These are phyloP conservation scores for Blastocladiella britannica DNA, from an alignment of 192 early-diverging fungal species.

Conservation along the genomic window DNA sequence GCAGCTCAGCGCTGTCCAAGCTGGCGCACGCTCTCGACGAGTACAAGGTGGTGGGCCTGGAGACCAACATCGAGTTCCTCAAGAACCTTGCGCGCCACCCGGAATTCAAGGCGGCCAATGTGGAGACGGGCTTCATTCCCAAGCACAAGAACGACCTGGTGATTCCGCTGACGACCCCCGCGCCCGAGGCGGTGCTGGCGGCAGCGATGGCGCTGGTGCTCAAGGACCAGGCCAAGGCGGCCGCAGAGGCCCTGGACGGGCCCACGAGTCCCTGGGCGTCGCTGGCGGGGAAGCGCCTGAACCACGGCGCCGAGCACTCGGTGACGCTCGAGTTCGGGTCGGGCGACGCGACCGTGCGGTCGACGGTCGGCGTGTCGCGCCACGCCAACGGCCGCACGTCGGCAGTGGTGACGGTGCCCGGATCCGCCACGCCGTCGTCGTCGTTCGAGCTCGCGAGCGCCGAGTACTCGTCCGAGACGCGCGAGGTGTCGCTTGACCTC, in stretches of 20 bases:
- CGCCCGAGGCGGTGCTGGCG: constrained; percentile 32
- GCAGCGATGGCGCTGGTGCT: constrained; percentile 35
- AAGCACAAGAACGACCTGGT: constrained; percentile 50
- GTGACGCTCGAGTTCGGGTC: constrained; percentile 5
- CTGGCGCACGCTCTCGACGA: constrained; percentile 61
- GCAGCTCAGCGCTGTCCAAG: constrained; percentile 58
- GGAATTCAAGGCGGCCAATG: constrained; percentile 63
- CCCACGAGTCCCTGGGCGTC: constrained; percentile 24
- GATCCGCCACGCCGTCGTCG: constrained; percentile 4
- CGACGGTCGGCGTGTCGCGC: neutral
- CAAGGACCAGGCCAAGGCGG: constrained; percentile 1
- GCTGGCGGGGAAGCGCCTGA: constrained; percentile 21
- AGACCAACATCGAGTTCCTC: constrained; percentile 88
- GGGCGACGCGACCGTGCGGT: neutral
- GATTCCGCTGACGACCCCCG: constrained; percentile 10
- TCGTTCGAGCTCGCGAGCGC: constrained; percentile 8
- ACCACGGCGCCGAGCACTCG: constrained; percentile 9
- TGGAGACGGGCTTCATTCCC: constrained; percentile 88
- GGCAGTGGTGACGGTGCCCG: neutral
- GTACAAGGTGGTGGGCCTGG: constrained; percentile 73
- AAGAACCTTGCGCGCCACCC: constrained; percentile 52
- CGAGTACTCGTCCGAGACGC: constrained; percentile 19
- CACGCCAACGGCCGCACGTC: neutral
- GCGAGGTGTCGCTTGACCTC: constrained; percentile 33
- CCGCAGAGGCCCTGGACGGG: constrained; percentile 4